Conservation (phyloP, 257 asterid species). For the Coffea canephora region DNA sequence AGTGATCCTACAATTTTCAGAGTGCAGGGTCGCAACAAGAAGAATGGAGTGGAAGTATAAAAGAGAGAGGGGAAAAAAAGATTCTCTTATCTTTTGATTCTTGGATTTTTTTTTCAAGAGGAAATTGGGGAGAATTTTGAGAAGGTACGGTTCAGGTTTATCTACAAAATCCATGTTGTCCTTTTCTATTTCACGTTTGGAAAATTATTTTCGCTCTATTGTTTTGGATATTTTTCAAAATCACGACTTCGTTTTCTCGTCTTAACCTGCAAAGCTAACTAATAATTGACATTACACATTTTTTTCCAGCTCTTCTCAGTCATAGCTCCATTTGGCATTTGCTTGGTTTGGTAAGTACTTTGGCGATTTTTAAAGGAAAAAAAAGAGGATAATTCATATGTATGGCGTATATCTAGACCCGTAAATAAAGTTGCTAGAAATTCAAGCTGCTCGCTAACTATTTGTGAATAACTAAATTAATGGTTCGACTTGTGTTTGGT, state of each 20-base stretch:
- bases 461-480: no score
- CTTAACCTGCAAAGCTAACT: background rate
- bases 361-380: no score
- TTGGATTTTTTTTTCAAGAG: background rate
- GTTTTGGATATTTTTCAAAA: background rate
- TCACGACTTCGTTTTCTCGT: background rate
- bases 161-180: background rate
- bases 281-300: no score
- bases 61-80: background rate
- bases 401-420: no score
- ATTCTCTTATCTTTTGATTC: background rate
- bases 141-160: constrained; percentile 8
- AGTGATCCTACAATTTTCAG: background rate
- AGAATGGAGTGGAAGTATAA: background rate
- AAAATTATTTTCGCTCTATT: background rate
- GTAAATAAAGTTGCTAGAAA: no score
- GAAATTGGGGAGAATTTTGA: background rate
- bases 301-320: no score
- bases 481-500: no score
- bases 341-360: no score
- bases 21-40: background rate
- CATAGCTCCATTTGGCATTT: no score
- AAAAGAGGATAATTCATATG: no score
- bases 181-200: background rate
- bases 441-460: no score